Percentiles rank a stretch among this genome's conserved stretches.
phyloP scores from a whole-genome alignment of 2,329 filamentous ascomycete species.

The Fusarium sp. region DNA sequence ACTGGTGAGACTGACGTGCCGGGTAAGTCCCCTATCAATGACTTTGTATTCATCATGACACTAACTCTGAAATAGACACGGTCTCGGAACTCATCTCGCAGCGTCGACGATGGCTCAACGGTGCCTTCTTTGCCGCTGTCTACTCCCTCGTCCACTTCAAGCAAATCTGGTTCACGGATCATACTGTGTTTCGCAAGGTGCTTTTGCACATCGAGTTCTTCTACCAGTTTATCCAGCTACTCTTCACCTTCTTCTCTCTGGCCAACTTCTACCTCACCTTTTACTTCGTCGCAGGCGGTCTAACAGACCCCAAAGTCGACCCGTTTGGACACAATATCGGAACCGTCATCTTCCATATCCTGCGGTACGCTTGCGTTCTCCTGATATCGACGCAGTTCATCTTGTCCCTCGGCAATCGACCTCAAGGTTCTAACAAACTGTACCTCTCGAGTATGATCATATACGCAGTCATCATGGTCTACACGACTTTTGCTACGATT shows the following conservation, averaged over 20 bases:
- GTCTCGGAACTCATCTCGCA: constrained; percentile 98
- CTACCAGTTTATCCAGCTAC: constrained; percentile 91
- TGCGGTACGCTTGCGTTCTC: constrained; percentile 87
- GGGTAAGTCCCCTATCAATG: constrained; percentile 65
- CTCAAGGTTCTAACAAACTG: constrained; percentile 92
- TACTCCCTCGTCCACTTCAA: constrained; percentile 96
- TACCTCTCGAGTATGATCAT: constrained; percentile 89
- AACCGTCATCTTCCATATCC: constrained; percentile 84
- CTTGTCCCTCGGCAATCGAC: constrained; percentile 93
- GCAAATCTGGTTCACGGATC: constrained; percentile 93
- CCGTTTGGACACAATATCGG: constrained; percentile 92
- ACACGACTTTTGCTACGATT: constrained; percentile 89
- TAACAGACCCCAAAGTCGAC: constrained; percentile 82
- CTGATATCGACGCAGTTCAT: constrained; percentile 97
- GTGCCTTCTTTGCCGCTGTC: constrained; percentile 97
- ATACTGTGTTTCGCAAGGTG: constrained; percentile 88
- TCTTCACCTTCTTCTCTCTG: constrained; percentile 98
- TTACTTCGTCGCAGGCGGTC: constrained; percentile 94
- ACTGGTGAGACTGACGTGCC: constrained; percentile 98
- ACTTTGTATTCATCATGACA: neutral
- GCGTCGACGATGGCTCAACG: constrained; percentile 95
- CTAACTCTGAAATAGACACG: constrained; percentile 69
- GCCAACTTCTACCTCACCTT: constrained; percentile 99
- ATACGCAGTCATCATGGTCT: constrained; percentile 95
- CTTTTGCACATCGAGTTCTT: constrained; percentile 94